Percentiles rank a stretch among this genome's conserved stretches.
Evolutionary conservation across 345 rosid genomes (phyloP).

Genomic region (Raphanus raphanistrum): DNA sequence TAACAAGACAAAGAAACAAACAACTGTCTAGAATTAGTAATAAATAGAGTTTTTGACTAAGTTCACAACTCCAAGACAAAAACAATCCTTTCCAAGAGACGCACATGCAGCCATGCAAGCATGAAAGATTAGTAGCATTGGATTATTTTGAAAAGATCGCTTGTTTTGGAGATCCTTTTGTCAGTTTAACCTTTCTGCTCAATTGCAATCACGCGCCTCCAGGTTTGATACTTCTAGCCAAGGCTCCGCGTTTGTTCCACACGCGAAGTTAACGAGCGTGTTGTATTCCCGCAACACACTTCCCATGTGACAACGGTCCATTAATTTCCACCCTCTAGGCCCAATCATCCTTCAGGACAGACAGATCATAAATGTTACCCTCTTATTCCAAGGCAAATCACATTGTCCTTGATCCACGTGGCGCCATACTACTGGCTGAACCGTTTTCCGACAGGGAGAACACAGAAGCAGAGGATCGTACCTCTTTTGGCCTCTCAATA

Average conservation of each 20-base stretch:
- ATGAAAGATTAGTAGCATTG: neutral
- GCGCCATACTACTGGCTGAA: neutral
- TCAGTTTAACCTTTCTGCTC: neutral
- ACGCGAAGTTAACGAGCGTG: conserved; percentile 1
- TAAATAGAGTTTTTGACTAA: conserved; percentile 6
- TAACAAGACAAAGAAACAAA: conserved; percentile 8
- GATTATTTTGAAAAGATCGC: neutral
- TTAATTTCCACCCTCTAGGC: conserved; percentile 14
- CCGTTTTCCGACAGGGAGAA: neutral
- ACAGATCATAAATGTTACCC: conserved; percentile 5
- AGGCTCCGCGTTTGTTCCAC: neutral
- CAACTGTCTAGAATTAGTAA: neutral
- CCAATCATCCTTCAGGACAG: conserved; percentile 18
- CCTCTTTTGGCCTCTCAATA: conserved; percentile 14
- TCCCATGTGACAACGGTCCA: conserved; percentile 24
- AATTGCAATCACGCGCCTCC: neutral
- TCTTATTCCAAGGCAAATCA: neutral
- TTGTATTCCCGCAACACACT: neutral
- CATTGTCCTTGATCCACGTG: neutral
- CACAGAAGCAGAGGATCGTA: conserved; percentile 15
- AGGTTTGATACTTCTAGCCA: neutral
- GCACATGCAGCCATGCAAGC: conserved; percentile 19
- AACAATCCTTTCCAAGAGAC: conserved; percentile 3
- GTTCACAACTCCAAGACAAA: neutral
- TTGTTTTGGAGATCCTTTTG: neutral